Evolutionary conservation across 768 basidiomycete species (phyloP).

Genomic region (Coprinopsis strossmayeri): DNA sequence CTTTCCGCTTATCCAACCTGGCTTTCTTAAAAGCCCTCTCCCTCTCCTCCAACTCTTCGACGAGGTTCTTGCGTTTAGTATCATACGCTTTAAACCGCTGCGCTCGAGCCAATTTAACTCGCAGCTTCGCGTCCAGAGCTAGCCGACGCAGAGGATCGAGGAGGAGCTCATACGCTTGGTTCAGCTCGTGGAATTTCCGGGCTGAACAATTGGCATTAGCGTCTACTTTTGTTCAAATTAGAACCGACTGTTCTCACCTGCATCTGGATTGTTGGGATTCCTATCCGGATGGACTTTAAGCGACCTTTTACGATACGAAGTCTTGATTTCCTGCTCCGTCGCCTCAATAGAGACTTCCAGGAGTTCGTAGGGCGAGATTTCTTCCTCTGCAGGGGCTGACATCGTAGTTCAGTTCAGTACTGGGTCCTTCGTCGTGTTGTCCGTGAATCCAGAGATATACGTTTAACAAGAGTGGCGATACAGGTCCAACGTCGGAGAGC

Average conservation of each 20-base stretch:
- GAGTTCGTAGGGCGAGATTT: conserved; percentile 69
- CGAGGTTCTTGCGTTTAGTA: conserved; percentile 63
- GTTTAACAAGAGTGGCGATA: too few species aligned
- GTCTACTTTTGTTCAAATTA: too few species aligned
- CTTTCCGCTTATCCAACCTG: conserved; percentile 52
- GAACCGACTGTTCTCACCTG: too few species aligned
- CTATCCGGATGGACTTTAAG: conserved; percentile 86
- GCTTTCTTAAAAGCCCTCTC: conserved; percentile 75
- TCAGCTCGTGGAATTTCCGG: conserved; percentile 79
- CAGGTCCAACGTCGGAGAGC: too few species aligned
- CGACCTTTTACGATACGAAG: conserved; percentile 72
- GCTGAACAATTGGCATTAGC: conserved; percentile 60
- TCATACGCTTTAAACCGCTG: conserved; percentile 68
- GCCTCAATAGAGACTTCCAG: conserved; percentile 55
- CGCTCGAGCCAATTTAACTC: conserved; percentile 59
- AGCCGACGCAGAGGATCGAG: conserved; percentile 76
- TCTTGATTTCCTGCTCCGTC: conserved; percentile 72
- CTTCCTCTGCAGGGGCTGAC: conserved; percentile 37
- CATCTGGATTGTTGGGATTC: conserved; percentile 12
- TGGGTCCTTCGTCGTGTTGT: too few species aligned
- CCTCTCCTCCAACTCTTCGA: conserved; percentile 74
- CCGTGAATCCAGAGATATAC: too few species aligned
- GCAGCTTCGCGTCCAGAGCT: conserved; percentile 75
- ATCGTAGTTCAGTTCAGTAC: too few species aligned
- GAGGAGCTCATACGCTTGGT: conserved; percentile 72